Evolutionary conservation across 2,329 filamentous ascomycete genomes (phyloP).

Genomic region (Aspergillus calidoustus): DNA sequence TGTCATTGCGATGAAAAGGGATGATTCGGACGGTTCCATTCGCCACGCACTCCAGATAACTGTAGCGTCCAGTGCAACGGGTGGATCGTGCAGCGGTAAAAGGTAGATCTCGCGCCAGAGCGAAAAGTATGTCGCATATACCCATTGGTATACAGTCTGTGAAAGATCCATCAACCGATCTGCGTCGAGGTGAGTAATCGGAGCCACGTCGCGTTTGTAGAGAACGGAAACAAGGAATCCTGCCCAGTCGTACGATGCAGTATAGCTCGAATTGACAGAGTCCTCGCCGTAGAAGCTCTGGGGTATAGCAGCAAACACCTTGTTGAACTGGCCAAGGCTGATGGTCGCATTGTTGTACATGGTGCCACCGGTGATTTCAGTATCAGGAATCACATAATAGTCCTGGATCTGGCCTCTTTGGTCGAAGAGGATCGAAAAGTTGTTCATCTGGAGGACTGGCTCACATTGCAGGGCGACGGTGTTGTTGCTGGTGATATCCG

Average conservation of each 20-base stretch:
- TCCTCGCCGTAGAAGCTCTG: conserved; percentile 37
- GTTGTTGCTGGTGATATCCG: conserved; percentile 30
- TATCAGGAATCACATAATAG: conserved; percentile 24
- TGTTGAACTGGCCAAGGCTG: conserved; percentile 42
- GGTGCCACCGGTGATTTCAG: conserved; percentile 27
- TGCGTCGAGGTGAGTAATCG: conserved; percentile 31
- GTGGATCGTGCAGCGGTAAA: conserved; percentile 25
- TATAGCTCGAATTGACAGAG: conserved; percentile 29
- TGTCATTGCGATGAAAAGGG: conserved; percentile 32
- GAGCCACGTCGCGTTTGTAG: conserved; percentile 32
- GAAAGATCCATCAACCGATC: conserved; percentile 30
- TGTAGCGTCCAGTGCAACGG: conserved; percentile 30
- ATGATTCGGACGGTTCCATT: conserved; percentile 37
- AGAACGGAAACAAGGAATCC: conserved; percentile 40
- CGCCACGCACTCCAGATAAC: conserved; percentile 36
- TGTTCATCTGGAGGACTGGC: conserved; percentile 29
- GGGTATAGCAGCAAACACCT: conserved; percentile 40
- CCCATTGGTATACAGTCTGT: conserved; percentile 39
- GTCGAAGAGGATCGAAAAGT: conserved; percentile 35
- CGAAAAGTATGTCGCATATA: conserved; percentile 42
- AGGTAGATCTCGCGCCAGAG: conserved; percentile 41
- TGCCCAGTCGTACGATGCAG: conserved; percentile 41
- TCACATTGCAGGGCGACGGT: conserved; percentile 41
- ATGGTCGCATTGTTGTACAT: conserved; percentile 41
- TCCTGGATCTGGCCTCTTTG: conserved; percentile 33